A percentile compares a stretch with the other conserved stretches of the same genome.
These are phyloP conservation scores for Proteromonas lacertae DNA, from an alignment of 352 stramenopile genomes.

Conservation along the genomic window DNA sequence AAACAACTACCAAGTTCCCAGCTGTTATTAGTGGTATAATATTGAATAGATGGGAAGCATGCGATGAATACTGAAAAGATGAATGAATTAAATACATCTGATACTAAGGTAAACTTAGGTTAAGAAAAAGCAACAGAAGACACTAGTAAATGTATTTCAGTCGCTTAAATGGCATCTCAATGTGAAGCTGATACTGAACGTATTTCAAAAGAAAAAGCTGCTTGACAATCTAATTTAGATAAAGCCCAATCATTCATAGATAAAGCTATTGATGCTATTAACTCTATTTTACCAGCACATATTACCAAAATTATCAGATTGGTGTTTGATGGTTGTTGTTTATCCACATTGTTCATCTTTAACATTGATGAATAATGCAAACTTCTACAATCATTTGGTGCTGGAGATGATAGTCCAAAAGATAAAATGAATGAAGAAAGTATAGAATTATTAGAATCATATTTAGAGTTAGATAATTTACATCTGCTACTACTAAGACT, in stretches of 20 bases:
- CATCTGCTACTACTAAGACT: conserved; percentile 28
- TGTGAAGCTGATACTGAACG: conserved; percentile 29
- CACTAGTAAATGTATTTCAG: conserved; percentile 46
- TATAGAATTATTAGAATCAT: conserved; percentile 47
- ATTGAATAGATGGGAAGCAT: conserved; percentile 59
- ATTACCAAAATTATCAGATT: conserved; percentile 60
- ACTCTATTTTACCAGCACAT: conserved; percentile 43
- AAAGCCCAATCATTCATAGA: conserved; percentile 51
- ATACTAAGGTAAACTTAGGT: conserved; percentile 33
- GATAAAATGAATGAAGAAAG: conserved; percentile 63
- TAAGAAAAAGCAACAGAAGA: conserved; percentile 47
- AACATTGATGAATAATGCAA: conserved; percentile 49
- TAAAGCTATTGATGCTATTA: conserved; percentile 29
- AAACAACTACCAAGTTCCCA: conserved; percentile 38
- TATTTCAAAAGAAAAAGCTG: conserved; percentile 36
- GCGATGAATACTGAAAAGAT: conserved; percentile 42
- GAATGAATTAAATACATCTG: conserved; percentile 34
- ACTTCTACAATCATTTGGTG: conserved; percentile 65
- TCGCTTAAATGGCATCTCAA: conserved; percentile 38
- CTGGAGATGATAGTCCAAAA: conserved; percentile 52
- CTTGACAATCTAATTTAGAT: conserved; percentile 40
- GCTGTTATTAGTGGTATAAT: conserved; percentile 38
- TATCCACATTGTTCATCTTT: conserved; percentile 32
- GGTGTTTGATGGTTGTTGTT: conserved; percentile 49
- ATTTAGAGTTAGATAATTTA: conserved; percentile 44